Conservation (phyloP, 2,329 filamentous ascomycete species). For the Apiospora malaysiana region DNA sequence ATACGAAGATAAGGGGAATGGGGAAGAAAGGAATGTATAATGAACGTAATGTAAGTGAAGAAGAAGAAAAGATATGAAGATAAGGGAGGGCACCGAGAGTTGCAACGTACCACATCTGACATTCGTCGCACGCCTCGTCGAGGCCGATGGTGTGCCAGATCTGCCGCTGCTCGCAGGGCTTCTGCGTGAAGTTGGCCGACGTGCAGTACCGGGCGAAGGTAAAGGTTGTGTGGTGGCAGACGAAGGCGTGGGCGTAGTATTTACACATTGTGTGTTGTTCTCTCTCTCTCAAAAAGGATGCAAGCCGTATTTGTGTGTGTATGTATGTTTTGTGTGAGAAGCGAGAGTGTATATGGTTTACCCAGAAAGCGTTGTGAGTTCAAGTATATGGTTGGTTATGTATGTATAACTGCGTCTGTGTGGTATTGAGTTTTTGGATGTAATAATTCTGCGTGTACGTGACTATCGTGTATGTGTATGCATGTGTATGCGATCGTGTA, state of each 20-base stretch:
- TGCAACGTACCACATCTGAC: slow-evolving; percentile 33
- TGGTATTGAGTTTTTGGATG: background rate
- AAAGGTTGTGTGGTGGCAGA: slow-evolving; percentile 42
- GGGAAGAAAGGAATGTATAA: too few species aligned
- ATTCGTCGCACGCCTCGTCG: slow-evolving; percentile 44
- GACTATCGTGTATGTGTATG: background rate
- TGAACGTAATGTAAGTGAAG: too few species aligned
- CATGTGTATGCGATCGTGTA: slow-evolving; percentile 1
- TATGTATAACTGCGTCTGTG: background rate
- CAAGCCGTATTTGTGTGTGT: background rate
- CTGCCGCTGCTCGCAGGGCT: slow-evolving; percentile 39
- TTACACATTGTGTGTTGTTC: slow-evolving; percentile 40
- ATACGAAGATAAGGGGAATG: too few species aligned
- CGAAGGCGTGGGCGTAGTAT: slow-evolving; percentile 46
- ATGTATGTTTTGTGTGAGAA: background rate
- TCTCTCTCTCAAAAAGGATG: background rate
- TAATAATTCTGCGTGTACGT: background rate
- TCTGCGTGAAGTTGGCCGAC: slow-evolving; percentile 43
- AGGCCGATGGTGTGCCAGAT: slow-evolving; percentile 46
- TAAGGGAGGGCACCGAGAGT: too few species aligned
- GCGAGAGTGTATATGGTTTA: background rate
- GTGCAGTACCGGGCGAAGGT: slow-evolving; percentile 45
- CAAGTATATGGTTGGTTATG: background rate
- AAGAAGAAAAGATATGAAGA: too few species aligned
- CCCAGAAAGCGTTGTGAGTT: background rate